Base-by-base conservation (phyloP, 345 rosid genomes). In the Citrus mangshanensis region DNA sequence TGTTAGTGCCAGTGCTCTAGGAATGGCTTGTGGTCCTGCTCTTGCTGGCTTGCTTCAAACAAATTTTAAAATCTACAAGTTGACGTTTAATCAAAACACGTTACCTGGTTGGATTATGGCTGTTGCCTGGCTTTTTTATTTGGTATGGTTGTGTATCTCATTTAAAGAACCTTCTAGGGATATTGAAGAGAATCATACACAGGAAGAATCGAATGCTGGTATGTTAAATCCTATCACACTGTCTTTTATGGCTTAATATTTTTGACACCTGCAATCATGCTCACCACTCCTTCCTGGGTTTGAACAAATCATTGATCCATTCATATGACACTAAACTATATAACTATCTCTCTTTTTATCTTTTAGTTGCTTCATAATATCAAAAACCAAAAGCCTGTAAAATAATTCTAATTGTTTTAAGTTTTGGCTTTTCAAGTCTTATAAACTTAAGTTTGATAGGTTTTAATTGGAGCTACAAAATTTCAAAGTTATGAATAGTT, bases 21-120 rank as follows among this genome's bases (percentile, higher is more conserved):
- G 99, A 82, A 94, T 97, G 99, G 99, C 99, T 59, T 94, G 98
- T 86, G 99, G 99, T 85, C 99, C 99, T 70, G 98, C 97, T 64
- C 92, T 97, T 55, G 99, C 98, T 67, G 99, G 98, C 80, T 77
- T 97, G 76, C 97, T 97, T 70, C 99, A 97, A 83, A 80, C 81
- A n/a, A 86, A 91, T 68, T 94, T 97, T 82, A 94, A 89, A 88
- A 83, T 97, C 58, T 92, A 85, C 86, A 89, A 89, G 83, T 59
- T 97, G 0, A 94, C 98, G 21, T 92, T 97, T 84, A 92, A 94
- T 81, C 89, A 85, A 80, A 80, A 83, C 60, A 97, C 99, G 74
- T 87, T 94, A 82, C 99, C 99, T 32, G 99, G 99, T 12, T 97
- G 99, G 98, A 95, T 94, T 74, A 97, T 97, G 99, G 86, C 98